Evolutionary conservation across 371 early-diverging fungal species (phyloP).

Genomic region (Mucor irregularis): DNA sequence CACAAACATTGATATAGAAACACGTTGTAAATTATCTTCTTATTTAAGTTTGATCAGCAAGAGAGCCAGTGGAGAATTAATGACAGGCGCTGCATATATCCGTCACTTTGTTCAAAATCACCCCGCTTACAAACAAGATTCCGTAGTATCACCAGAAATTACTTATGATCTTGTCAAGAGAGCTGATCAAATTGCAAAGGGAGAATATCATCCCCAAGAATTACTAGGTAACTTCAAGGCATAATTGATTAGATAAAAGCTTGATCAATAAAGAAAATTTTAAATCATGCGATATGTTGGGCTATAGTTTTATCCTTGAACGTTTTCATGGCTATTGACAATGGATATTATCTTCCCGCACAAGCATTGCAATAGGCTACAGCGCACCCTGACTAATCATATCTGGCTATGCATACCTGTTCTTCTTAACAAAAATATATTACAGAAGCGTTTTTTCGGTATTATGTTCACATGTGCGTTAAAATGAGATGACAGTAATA

Average conservation of each 20-base stretch:
- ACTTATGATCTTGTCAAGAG: slow-evolving; percentile 85
- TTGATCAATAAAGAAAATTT: too few species aligned
- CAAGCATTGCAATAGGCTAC: too few species aligned
- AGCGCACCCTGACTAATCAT: too few species aligned
- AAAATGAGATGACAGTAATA: too few species aligned
- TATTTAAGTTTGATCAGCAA: slow-evolving; percentile 85
- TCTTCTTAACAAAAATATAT: too few species aligned
- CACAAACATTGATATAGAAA: slow-evolving; percentile 66
- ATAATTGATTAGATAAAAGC: slow-evolving; percentile 9
- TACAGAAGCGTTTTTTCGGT: too few species aligned
- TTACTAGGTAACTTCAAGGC: slow-evolving; percentile 45
- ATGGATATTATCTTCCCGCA: too few species aligned
- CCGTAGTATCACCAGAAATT: slow-evolving; percentile 80
- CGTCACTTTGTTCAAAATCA: slow-evolving; percentile 90
- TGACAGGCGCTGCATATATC: slow-evolving; percentile 92
- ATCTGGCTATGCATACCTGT: too few species aligned
- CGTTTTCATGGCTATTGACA: too few species aligned
- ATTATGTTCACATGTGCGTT: too few species aligned
- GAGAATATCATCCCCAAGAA: slow-evolving; percentile 61
- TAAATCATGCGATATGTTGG: too few species aligned
- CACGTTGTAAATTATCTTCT: slow-evolving; percentile 63
- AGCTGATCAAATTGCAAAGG: slow-evolving; percentile 68
- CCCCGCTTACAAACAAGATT: slow-evolving; percentile 91
- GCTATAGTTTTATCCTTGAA: too few species aligned
- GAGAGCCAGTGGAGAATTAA: slow-evolving; percentile 78